Percentiles rank a stretch among this genome's conserved stretches.
These are phyloP conservation scores for Didymella exigua DNA, from an alignment of 2,329 filamentous ascomycete species.

Conservation along the genomic window DNA sequence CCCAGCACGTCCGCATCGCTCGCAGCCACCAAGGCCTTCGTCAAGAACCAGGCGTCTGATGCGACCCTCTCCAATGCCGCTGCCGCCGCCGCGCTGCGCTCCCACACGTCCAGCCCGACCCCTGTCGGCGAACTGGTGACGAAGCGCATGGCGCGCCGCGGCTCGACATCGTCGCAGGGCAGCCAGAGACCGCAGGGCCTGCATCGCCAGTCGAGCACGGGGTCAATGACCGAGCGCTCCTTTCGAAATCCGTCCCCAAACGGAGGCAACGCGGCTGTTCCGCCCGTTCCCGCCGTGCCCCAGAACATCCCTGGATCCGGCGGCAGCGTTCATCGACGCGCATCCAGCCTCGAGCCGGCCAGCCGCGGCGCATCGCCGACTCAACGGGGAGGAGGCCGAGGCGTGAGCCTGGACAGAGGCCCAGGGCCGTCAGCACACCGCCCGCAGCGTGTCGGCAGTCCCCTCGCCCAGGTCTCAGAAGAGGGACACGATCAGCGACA, in stretches of 20 bases:
- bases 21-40: conserved; percentile 81
- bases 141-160: conserved; percentile 78
- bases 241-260: conserved; percentile 74
- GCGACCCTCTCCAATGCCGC: conserved; percentile 79
- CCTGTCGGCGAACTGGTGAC: conserved; percentile 84
- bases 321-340: conserved; percentile 37
- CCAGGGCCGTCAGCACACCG: conserved; percentile 22
- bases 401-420: conserved; percentile 51
- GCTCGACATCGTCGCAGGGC: conserved; percentile 71
- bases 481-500: conserved; percentile 52
- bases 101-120: conserved; percentile 76
- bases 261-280: conserved; percentile 52
- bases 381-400: conserved; percentile 44
- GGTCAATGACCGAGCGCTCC: conserved; percentile 87
- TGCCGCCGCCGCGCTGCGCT: conserved; percentile 82
- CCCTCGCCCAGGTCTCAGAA: conserved; percentile 51
- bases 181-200: conserved; percentile 46
- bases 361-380: conserved; percentile 55
- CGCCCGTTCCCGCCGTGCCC: conserved; percentile 79
- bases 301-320: conserved; percentile 48
- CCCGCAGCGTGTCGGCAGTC: conserved; percentile 38
- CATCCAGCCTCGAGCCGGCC: conserved; percentile 59
- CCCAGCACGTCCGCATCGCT: conserved; percentile 76
- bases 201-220: conserved; percentile 65
- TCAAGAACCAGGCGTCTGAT: conserved; percentile 68